phyloP scores from a whole-genome alignment of 768 basidiomycete genomes.

The Lepiota venenata region DNA sequence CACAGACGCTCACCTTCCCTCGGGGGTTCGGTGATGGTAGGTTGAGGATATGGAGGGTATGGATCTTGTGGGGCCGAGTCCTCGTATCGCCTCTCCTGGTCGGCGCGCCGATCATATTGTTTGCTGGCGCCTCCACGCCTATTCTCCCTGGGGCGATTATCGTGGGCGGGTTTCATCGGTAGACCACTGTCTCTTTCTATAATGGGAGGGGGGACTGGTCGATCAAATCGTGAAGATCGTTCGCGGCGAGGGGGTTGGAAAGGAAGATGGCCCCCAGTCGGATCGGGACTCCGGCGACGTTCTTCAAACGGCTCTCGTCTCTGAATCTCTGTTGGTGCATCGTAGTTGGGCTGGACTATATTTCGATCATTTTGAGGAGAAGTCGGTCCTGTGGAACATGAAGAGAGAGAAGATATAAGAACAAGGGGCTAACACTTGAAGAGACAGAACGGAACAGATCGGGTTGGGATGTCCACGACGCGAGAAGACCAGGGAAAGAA shows the following conservation, averaged over 20 bases:
- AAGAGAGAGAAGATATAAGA: slow-evolving; percentile 10
- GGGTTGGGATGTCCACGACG: slow-evolving; percentile 8
- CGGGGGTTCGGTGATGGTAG: neutral
- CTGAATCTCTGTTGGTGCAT: neutral
- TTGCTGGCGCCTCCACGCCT: neutral
- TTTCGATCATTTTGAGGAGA: slow-evolving; percentile 12
- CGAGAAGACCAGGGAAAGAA: neutral
- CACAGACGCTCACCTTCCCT: neutral
- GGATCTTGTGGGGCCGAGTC: neutral
- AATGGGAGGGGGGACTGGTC: neutral
- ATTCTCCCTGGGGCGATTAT: neutral
- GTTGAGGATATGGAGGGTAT: neutral
- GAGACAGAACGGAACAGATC: slow-evolving; percentile 11
- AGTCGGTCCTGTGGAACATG: slow-evolving; percentile 7
- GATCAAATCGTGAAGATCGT: slow-evolving; percentile 5
- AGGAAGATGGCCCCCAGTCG: neutral
- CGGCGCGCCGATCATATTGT: neutral
- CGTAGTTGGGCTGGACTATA: slow-evolving; percentile 7
- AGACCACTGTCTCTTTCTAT: neutral
- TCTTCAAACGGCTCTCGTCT: slow-evolving; percentile 1
- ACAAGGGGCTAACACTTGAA: slow-evolving; percentile 7
- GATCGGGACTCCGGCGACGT: slow-evolving; percentile 3
- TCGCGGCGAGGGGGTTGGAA: neutral
- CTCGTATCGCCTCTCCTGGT: slow-evolving; percentile 3
- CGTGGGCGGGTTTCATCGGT: slow-evolving; percentile 3